Base-by-base conservation (phyloP, 2,329 filamentous ascomycete species). In the Penicillium sp. region DNA sequence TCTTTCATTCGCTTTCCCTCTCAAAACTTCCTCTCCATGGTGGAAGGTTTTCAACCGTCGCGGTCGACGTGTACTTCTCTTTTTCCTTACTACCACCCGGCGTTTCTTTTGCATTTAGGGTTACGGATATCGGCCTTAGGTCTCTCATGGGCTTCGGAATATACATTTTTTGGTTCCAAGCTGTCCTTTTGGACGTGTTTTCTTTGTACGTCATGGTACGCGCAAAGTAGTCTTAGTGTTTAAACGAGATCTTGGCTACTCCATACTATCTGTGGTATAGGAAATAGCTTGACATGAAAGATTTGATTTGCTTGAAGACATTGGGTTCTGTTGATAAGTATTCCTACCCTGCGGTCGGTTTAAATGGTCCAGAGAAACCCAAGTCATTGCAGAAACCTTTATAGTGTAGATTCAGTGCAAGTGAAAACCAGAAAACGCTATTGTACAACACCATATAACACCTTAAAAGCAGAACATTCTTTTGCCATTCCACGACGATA, bases 31-130 rank as follows among this genome's bases (percentile, higher is more conserved):
- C 9, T 13, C 42, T 23, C 13, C 49, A 27, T 31, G 16, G 18
- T 20, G 23, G 40, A 26, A 44, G 42, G 24, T 28, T 18, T 37
- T 26, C 24, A 3, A 26, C 24, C 26, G 18, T 46, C 31, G 32
- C 22, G 47, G 22, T 47, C 42, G 34, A 48, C 34, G 26, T 51
- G 42, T 52, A 46, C 49, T 49, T 38, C 36, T 42, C 26, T 47
- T 53, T 28, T 36, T 46, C 6, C 40, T 47, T 51, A 45, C 38
- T 53, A 56, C 53, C 45, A 54, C 44, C 52, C 38, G 65, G 65
- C 63, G 65, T 67, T 67, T 14, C 45, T 62, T 56, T 60, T 61
- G 62, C 63, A 66, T 65, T 46, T 26, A 47, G 58, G 54, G 56
- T 55, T 60, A 56, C 53, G 56, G 59, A 61, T 46, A 65, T 64